Evolutionary conservation across 1,139 yeast genomes (phyloP).

Genomic region (Lodderomyces margitis): DNA sequence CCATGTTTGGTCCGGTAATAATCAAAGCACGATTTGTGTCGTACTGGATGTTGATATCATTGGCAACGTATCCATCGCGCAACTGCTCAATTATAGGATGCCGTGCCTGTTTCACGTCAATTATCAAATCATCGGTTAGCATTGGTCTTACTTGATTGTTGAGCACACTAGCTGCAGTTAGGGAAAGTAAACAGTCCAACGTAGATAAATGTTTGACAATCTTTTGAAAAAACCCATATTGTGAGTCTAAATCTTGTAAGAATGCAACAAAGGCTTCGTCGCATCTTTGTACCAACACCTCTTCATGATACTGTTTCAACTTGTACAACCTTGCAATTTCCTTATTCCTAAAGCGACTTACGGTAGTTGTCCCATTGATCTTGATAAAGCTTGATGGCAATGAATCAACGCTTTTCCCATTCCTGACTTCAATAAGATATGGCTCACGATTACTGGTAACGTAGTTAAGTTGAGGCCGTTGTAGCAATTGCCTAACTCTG

Average conservation of each 20-base stretch:
- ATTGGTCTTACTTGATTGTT: constrained; percentile 55
- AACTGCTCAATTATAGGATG: constrained; percentile 77
- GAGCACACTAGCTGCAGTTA: constrained; percentile 57
- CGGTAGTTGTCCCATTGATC: constrained; percentile 66
- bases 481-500: constrained; percentile 42
- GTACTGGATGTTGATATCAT: constrained; percentile 53
- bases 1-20: constrained; percentile 66
- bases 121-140: constrained; percentile 49
- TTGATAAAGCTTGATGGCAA: constrained; percentile 77
- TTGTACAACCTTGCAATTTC: constrained; percentile 49
- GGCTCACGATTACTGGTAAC: constrained; percentile 61
- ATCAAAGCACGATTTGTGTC: constrained; percentile 52
- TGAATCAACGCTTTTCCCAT: constrained; percentile 48
- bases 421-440: constrained; percentile 71
- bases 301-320: constrained; percentile 60
- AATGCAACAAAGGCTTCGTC: constrained; percentile 59
- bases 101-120: constrained; percentile 59
- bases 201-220: constrained; percentile 54
- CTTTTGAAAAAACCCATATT: constrained; percentile 50
- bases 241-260: constrained; percentile 38
- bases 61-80: constrained; percentile 60
- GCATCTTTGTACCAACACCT: constrained; percentile 52
- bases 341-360: constrained; percentile 74
- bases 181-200: constrained; percentile 74
- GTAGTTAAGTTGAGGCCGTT: constrained; percentile 58